Base-by-base conservation (phyloP, 1,284 basidiomycete genomes). In the Agroathelia rolfsii region DNA sequence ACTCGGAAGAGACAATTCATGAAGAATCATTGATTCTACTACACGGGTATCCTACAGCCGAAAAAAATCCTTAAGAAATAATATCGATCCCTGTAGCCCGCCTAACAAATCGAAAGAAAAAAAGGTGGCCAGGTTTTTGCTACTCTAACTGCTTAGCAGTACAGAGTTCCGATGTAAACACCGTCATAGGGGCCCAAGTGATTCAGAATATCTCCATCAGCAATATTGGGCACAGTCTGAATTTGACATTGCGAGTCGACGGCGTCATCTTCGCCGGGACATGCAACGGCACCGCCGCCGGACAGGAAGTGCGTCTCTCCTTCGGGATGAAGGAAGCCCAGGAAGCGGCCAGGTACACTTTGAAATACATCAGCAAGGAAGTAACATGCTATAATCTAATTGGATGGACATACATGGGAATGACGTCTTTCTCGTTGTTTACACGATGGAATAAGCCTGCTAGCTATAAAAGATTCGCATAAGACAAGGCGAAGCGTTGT, bases 271-370 rank as follows among this genome's bases (percentile, higher is more conserved):
- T 35, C 17, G n/a, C 48, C 53, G 3, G 49, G 34, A 43, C 61
- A 63, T 19, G 53, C 32, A 6, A 56, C 47, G 3, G 51, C 57
- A 22, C 43, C 16, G 6, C 47, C 52, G 6, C 47, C 43, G 4
- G 43, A 34, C 20, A 48, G 31, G 32, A 64, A 55, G 39, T 64
- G 60, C 13, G 57, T 44, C 44, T 64, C 61, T 14, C 56, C 55
- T 20, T 47, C 41, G 5, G 55, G 50, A 36, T 64, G 61, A 26
- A 41, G 30, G 45, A 52, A 63, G 23, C 61, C 61, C n/a, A 64
- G 46, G 40, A 48, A 49, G 9, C 54, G 53, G 5, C 59, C 59
- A 5, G 61, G 61, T 5, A 64, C n/a, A n/a, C n/a, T n/a, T n/a
- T n/a, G n/a, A n/a, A n/a, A n/a, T n/a, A n/a, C n/a, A n/a, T n/a